Evolutionary conservation across 1,284 basidiomycete genomes (phyloP).

Genomic region (Filobasidium uniguttulatum): DNA sequence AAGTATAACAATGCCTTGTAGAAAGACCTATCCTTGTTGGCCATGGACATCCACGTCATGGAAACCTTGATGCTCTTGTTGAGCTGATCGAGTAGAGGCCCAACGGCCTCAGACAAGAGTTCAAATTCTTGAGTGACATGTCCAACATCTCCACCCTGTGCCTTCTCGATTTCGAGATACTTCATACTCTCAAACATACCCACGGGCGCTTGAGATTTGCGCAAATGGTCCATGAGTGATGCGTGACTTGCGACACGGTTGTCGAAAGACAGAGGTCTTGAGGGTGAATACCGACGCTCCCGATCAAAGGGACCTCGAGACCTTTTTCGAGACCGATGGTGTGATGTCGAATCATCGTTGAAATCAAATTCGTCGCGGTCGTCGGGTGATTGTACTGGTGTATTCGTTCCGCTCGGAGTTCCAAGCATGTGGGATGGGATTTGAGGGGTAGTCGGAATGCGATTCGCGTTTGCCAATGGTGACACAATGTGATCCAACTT

Average conservation of each 20-base stretch:
- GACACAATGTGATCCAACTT: neutral
- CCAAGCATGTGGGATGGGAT: too few relatives aligned
- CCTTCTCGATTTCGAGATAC: constrained; percentile 61
- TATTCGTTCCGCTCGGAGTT: neutral
- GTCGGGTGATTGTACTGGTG: neutral
- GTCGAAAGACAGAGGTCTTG: constrained; percentile 1
- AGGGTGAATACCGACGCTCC: neutral
- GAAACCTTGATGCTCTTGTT: constrained; percentile 21
- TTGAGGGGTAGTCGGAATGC: neutral
- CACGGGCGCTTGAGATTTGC: constrained; percentile 46
- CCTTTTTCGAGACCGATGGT: constrained; percentile 6
- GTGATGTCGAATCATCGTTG: neutral
- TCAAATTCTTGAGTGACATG: constrained; percentile 43
- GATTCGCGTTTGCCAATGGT: neutral
- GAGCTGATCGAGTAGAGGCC: constrained; percentile 39
- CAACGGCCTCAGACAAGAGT: constrained; percentile 47
- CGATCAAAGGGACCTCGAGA: constrained; percentile 8
- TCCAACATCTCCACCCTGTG: constrained; percentile 38
- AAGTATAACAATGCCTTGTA: constrained; percentile 35
- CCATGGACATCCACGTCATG: constrained; percentile 22
- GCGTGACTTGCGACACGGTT: constrained; percentile 19
- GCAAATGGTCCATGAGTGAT: constrained; percentile 27
- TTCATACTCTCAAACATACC: constrained; percentile 67
- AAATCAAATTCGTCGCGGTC: neutral
- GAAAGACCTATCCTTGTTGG: constrained; percentile 18